These are phyloP conservation scores for Venturia oleaginea DNA, from an alignment of 2,329 filamentous ascomycete genomes.

Conservation along the genomic window DNA sequence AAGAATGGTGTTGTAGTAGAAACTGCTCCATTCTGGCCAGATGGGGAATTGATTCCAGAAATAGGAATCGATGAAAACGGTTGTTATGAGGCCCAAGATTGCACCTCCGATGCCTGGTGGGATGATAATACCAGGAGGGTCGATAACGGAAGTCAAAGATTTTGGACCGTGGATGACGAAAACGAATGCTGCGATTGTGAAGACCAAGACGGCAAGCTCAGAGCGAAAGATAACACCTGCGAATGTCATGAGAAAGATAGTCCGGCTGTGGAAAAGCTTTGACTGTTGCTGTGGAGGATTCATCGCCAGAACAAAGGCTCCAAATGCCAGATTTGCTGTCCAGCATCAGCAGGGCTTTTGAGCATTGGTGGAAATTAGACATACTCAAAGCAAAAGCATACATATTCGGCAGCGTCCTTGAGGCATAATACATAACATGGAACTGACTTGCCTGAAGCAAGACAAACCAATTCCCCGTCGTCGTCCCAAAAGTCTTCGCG, in stretches of 20 bases:
- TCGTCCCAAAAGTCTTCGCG: constrained; percentile 56
- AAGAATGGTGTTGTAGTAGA: constrained; percentile 82
- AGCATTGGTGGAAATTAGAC: constrained; percentile 25
- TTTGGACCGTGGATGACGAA: constrained; percentile 21
- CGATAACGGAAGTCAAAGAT: background rate
- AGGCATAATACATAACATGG: constrained; percentile 87
- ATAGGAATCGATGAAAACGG: constrained; percentile 75
- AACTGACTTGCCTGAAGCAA: constrained; percentile 77
- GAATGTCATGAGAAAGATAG: constrained; percentile 67
- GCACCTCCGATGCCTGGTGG: constrained; percentile 58
- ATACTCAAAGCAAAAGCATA: constrained; percentile 82
- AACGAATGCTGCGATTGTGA: constrained; percentile 46
- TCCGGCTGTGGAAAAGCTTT: constrained; percentile 42
- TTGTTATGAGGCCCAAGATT: constrained; percentile 56
- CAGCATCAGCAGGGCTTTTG: background rate
- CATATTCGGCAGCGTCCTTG: constrained; percentile 88
- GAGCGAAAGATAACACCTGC: constrained; percentile 80
- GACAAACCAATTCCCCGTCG: constrained; percentile 68
- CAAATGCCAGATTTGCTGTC: constrained; percentile 56
- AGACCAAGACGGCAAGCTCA: constrained; percentile 75
- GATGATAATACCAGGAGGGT: constrained; percentile 39
- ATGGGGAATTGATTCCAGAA: constrained; percentile 74
- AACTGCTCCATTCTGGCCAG: constrained; percentile 86
- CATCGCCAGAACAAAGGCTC: constrained; percentile 39
- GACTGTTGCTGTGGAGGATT: background rate